These are phyloP conservation scores for Acacia acuminata DNA, from an alignment of 306 rosid genomes.

Conservation along the genomic window DNA sequence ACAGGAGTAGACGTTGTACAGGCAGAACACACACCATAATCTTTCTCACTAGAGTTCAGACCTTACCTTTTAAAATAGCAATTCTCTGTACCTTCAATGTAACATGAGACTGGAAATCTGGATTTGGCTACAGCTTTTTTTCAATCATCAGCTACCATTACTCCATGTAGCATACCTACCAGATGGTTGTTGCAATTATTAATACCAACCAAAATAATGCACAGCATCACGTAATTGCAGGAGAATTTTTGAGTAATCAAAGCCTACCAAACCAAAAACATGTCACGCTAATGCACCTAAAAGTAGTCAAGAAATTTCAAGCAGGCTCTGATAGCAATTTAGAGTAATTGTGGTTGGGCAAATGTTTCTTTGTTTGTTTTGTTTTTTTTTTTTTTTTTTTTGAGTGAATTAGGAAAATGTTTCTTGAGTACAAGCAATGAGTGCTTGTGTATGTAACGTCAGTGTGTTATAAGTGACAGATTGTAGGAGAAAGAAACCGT, in stretches of 20 bases:
- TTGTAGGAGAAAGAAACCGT: background rate
- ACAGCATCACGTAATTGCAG: background rate
- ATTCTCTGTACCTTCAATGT: conserved; percentile 28
- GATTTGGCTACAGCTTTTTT: conserved; percentile 17
- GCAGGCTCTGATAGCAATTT: background rate
- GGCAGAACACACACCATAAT: conserved; percentile 31
- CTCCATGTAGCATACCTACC: conserved; percentile 19
- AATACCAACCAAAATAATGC: background rate
- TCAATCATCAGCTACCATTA: conserved; percentile 34
- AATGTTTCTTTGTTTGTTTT: too few relatives aligned
- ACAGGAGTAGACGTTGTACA: conserved; percentile 25
- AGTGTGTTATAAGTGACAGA: background rate
- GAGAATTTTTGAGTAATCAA: background rate
- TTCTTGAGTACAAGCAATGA: background rate
- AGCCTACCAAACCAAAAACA: background rate
- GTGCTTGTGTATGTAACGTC: background rate
- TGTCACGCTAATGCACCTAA: background rate
- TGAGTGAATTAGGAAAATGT: background rate
- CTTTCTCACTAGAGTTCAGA: conserved; percentile 37
- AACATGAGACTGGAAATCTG: conserved; percentile 23
- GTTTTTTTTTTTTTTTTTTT: too few relatives aligned
- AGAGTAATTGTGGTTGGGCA: background rate
- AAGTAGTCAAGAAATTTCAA: background rate
- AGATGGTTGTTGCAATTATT: background rate
- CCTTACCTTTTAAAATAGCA: conserved; percentile 23